A percentile compares a stretch with the other conserved stretches of the same genome.
phyloP scores from a whole-genome alignment of 1,284 basidiomycete species.

The Peniophora sp. region DNA sequence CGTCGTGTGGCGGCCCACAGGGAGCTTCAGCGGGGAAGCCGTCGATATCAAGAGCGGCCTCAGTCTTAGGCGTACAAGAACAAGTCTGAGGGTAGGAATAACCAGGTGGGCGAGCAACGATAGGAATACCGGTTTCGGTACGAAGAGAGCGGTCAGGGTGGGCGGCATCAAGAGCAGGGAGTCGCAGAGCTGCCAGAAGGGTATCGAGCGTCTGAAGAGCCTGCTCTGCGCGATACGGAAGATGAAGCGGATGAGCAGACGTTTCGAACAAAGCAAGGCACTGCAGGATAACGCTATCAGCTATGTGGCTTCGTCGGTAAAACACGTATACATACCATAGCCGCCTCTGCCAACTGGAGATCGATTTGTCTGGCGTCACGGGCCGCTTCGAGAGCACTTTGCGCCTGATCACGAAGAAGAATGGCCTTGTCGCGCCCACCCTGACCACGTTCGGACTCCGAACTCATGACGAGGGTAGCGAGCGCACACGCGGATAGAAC shows the following conservation, averaged over 20 bases:
- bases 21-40: constrained; percentile 21
- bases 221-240: constrained; percentile 39
- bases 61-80: constrained; percentile 34
- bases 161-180: constrained; percentile 48
- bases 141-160: constrained; percentile 43
- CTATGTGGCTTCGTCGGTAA: neutral
- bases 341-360: constrained; percentile 59
- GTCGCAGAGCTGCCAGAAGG: constrained; percentile 45
- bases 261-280: constrained; percentile 68
- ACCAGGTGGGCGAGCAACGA: constrained; percentile 24
- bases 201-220: constrained; percentile 54
- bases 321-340: constrained; percentile 43
- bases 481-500: constrained; percentile 60
- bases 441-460: constrained; percentile 48
- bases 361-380: constrained; percentile 48
- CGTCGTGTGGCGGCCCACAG: constrained; percentile 30
- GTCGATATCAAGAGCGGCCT: constrained; percentile 12
- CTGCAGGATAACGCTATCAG: constrained; percentile 26
- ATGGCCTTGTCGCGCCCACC: constrained; percentile 44
- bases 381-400: constrained; percentile 42
- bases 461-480: constrained; percentile 67
- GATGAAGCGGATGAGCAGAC: constrained; percentile 60
- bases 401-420: constrained; percentile 46
- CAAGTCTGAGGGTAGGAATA: constrained; percentile 32
- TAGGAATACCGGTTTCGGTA: constrained; percentile 42